Evolutionary conservation across 2,329 filamentous ascomycete species (phyloP).

Genomic region (Ascochyta viciae-villosae): DNA sequence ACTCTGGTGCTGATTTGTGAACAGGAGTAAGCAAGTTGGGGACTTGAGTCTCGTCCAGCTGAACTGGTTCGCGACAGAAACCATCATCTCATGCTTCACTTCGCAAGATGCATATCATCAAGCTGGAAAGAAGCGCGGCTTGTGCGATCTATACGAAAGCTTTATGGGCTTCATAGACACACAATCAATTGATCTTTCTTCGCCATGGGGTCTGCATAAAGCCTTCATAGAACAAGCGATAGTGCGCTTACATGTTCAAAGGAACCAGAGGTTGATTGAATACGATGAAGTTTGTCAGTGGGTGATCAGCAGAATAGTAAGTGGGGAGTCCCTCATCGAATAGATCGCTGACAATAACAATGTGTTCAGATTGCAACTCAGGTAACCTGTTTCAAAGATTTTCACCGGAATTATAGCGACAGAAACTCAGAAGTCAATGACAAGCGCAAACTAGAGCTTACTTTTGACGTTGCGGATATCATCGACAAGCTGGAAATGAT

Average conservation of each 20-base stretch:
- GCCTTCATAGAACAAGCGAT: not conserved
- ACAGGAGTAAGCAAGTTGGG: not conserved
- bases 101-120: not conserved
- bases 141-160: not conserved
- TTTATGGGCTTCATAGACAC: no score
- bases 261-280: not conserved
- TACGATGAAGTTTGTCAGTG: not conserved
- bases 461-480: not conserved
- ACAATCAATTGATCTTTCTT: no score
- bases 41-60: no score
- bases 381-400: not conserved
- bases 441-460: not conserved
- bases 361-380: not conserved
- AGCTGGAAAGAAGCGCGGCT: not conserved
- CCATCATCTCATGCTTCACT: not conserved
- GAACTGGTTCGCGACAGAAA: not conserved
- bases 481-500: not conserved
- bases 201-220: not conserved
- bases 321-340: no score
- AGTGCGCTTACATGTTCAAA: not conserved
- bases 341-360: not conserved
- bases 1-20: not conserved
- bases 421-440: not conserved
- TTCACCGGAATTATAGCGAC: not conserved
- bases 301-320: not conserved